Base-by-base conservation (phyloP, 1,139 yeast species). In the Candida labiduridarum region DNA sequence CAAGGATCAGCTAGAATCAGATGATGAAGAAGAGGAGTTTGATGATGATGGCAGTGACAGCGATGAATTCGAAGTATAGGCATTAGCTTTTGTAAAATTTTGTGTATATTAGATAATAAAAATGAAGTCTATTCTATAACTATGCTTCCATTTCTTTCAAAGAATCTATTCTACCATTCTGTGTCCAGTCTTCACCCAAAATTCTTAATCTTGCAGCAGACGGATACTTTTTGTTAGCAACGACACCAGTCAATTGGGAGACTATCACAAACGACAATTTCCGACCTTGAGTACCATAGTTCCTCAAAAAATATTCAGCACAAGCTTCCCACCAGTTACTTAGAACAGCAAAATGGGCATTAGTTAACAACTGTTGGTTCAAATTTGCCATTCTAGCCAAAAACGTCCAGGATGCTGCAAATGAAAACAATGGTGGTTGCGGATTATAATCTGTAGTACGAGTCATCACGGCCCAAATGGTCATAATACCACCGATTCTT, bases 291-390 rank as follows among this genome's bases (percentile, higher is more conserved):
- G 59, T 66, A 0, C 92, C 91, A 65, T 84, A 95, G 0, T 76
- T 76, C 11, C 64, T 61, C 8, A 76, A 52, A 51, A 94, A 82
- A 43, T 80, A 73, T 12, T 59, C 58, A 0, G 89, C 94, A 42
- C 87, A 78, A 6, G 92, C 84, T 56, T 95, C 99, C 96, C 97
- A 90, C 97, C 97, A 92, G 41, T 88, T 82, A 1, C 91, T 85
- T 7, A 85, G 78, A 1, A 88, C 80, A 0, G 85, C 76, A 63
- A 79, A 92, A 63, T 91, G 96, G 0, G 87, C 80, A 56, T 90
- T 86, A 0, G 82, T 73, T 12, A 90, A 63, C 10, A 80, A 63
- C 0, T 68, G 67, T 4, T 61, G 36, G 2, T 82, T 77, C 1
- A 80, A 74, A 65, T 94, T 92, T 41, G 87, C 72, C 51, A 83